Percentiles rank a stretch among this genome's conserved stretches.
Conservation (phyloP, 2,329 filamentous ascomycete genomes). For the Xylaria sp. region DNA sequence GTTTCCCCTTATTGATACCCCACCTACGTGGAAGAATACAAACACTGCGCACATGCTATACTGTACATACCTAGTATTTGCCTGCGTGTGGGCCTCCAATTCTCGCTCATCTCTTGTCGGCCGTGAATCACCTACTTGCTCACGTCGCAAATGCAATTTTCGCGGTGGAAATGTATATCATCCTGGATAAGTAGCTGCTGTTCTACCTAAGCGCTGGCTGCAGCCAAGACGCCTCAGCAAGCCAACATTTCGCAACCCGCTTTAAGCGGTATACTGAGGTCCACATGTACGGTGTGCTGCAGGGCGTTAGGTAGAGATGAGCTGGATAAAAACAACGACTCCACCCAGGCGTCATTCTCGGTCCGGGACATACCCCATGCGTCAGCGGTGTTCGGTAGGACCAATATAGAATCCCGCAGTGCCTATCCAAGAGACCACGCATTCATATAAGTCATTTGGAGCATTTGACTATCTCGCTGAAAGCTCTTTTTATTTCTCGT, state of each 20-base stretch:
- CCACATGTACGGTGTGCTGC: slow-evolving; percentile 13
- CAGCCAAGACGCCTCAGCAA: slow-evolving; percentile 17
- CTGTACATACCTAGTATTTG: neutral
- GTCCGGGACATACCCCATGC: slow-evolving; percentile 17
- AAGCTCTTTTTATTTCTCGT: slow-evolving; percentile 1
- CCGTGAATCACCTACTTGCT: slow-evolving; percentile 6
- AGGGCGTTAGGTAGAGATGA: slow-evolving; percentile 8
- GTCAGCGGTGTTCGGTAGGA: slow-evolving; percentile 28
- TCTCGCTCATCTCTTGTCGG: slow-evolving; percentile 17
- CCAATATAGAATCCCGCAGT: slow-evolving; percentile 19
- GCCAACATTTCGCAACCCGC: slow-evolving; percentile 12
- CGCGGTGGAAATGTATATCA: slow-evolving; percentile 10
- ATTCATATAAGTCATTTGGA: slow-evolving; percentile 13
- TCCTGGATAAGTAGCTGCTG: slow-evolving; percentile 6
- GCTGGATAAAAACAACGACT: slow-evolving; percentile 10
- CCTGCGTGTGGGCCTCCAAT: slow-evolving; percentile 6
- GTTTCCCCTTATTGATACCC: neutral
- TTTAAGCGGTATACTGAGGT: slow-evolving; percentile 25
- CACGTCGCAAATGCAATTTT: slow-evolving; percentile 5
- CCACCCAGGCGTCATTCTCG: slow-evolving; percentile 29
- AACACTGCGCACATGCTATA: no score
- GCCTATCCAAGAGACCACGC: slow-evolving; percentile 19
- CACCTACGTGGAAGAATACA: neutral
- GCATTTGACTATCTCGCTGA: slow-evolving; percentile 1
- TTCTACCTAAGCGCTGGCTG: slow-evolving; percentile 19